Conservation (phyloP, 345 rosid genomes). For the Luvunga scandens region DNA sequence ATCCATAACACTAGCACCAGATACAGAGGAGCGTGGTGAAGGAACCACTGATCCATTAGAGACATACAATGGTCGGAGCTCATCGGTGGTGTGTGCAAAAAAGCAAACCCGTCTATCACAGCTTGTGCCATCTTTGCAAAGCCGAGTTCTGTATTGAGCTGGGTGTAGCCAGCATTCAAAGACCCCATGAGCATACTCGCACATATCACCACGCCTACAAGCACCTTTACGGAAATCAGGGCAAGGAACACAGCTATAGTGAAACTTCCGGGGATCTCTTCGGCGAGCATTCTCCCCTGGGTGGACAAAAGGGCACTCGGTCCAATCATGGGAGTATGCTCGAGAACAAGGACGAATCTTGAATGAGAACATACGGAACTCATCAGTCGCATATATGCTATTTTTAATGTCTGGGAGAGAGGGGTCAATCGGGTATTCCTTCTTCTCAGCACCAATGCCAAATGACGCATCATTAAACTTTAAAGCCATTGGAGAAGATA, state of each 20-base stretch:
- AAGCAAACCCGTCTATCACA: conserved; percentile 52
- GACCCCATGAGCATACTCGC: conserved; percentile 58
- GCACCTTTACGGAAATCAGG: conserved; percentile 74
- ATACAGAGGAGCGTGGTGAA: conserved; percentile 39
- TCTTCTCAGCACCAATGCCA: conserved; percentile 29
- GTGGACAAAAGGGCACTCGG: conserved; percentile 80
- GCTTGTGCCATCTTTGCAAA: conserved; percentile 54
- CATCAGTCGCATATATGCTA: conserved; percentile 64
- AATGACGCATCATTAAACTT: conserved; percentile 25
- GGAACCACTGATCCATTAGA: conserved; percentile 49
- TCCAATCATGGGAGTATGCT: conserved; percentile 84
- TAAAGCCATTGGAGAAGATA: conserved; percentile 29
- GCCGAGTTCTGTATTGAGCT: conserved; percentile 51
- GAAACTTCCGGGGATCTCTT: conserved; percentile 74
- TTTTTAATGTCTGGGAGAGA: conserved; percentile 72
- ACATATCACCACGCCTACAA: conserved; percentile 64
- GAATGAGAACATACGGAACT: conserved; percentile 73
- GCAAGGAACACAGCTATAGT: conserved; percentile 76
- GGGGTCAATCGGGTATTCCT: conserved; percentile 68
- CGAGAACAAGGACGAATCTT: conserved; percentile 60
- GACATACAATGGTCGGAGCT: conserved; percentile 46
- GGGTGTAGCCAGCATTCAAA: conserved; percentile 87
- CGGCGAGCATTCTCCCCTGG: conserved; percentile 79
- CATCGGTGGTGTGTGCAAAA: conserved; percentile 43
- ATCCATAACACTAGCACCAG: conserved; percentile 45